Evolutionary conservation across 495 filamentous ascomycete genomes (phyloP).

Genomic region (Podospora sp.): DNA sequence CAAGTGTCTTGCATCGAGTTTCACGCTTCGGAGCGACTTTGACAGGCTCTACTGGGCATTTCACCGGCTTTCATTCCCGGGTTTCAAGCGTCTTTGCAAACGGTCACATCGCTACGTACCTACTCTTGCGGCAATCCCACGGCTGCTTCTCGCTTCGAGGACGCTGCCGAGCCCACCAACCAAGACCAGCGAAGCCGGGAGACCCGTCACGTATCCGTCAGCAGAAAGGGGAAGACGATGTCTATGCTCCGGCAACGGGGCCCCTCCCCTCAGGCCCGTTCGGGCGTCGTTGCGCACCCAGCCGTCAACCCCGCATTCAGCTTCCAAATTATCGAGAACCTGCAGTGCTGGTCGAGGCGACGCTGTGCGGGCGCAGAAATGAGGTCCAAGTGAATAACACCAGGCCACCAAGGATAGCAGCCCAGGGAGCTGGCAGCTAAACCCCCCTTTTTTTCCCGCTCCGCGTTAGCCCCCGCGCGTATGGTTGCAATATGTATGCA

Average conservation of each 20-base stretch:
- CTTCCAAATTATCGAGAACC: background rate
- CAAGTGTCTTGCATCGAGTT: background rate
- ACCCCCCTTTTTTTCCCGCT: constrained; percentile 6
- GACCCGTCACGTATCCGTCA: background rate
- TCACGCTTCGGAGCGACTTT: background rate
- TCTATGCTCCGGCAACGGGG: background rate
- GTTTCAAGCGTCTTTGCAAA: background rate
- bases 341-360: background rate
- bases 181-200: background rate
- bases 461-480: constrained; percentile 11
- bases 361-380: background rate
- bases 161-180: background rate
- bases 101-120: too few species aligned
- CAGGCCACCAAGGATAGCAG: constrained; percentile 1
- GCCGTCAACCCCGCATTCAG: background rate
- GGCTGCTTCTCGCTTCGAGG: background rate
- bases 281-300: background rate
- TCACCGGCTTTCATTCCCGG: background rate
- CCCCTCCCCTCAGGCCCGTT: background rate
- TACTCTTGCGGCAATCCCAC: background rate
- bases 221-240: background rate
- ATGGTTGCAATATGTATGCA: constrained; percentile 2
- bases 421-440: background rate
- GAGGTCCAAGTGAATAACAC: background rate
- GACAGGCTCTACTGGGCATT: background rate